Evolutionary conservation across 768 basidiomycete species (phyloP).

Genomic region (Boletus huronensis): DNA sequence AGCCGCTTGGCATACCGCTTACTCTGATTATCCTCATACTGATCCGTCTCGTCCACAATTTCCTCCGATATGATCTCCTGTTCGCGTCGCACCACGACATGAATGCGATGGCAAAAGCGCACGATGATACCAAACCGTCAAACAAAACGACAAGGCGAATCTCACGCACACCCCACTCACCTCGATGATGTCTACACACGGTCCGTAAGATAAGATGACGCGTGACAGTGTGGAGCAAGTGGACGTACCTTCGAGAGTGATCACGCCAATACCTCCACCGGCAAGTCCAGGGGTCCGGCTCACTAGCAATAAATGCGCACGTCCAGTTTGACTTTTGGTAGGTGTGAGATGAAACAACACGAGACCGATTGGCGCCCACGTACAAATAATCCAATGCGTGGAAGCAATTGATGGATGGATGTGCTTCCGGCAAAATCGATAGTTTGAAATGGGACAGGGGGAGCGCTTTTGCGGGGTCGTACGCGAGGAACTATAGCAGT

Average conservation of each 20-base stretch:
- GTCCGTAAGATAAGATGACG: neutral
- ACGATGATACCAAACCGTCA: neutral
- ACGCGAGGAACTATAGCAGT: constrained; percentile 64
- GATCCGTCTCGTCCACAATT: constrained; percentile 93
- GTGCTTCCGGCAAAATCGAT: constrained; percentile 85
- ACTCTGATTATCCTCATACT: constrained; percentile 81
- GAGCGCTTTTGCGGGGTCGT: constrained; percentile 78
- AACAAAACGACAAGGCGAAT: neutral
- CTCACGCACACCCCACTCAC: constrained; percentile 28
- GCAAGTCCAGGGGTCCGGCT: constrained; percentile 77
- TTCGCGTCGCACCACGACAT: neutral
- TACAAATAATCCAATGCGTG: constrained; percentile 93
- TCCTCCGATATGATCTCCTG: constrained; percentile 95
- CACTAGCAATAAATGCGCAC: constrained; percentile 87
- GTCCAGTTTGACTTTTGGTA: constrained; percentile 93
- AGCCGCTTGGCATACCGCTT: constrained; percentile 69
- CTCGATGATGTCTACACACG: constrained; percentile 67
- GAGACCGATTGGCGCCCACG: constrained; percentile 11
- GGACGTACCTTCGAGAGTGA: constrained; percentile 74
- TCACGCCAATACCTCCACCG: constrained; percentile 86
- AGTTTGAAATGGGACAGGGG: constrained; percentile 75
- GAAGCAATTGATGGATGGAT: constrained; percentile 87
- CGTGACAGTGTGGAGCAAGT: neutral
- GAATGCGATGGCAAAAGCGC: neutral
- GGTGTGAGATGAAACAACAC: constrained; percentile 1